Conservation (phyloP, 805 yeast genomes). For the Saturnispora mendoncae region DNA sequence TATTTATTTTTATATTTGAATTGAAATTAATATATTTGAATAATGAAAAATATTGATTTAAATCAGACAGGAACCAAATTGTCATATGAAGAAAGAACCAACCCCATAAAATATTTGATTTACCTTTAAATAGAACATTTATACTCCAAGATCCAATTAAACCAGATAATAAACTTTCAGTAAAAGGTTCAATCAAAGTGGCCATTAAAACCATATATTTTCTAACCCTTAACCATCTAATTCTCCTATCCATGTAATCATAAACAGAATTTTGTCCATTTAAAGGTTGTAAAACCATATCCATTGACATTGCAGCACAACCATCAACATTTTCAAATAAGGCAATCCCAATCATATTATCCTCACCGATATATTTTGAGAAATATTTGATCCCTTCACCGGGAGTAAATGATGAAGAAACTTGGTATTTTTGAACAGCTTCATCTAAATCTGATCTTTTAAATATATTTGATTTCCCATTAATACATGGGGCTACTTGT, state of each 20-base stretch:
- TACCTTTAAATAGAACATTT: conserved; percentile 35
- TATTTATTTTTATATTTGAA: not conserved
- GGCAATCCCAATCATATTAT: conserved; percentile 84
- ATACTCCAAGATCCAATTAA: conserved; percentile 54
- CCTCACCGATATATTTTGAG: conserved; percentile 81
- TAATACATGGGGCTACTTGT: conserved; percentile 79
- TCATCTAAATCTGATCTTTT: conserved; percentile 54
- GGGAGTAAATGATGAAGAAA: conserved; percentile 16
- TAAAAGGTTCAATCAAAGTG: conserved; percentile 77
- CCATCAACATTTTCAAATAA: conserved; percentile 64
- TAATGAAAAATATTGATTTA: conserved; percentile 43
- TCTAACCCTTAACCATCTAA: conserved; percentile 79
- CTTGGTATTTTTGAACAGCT: conserved; percentile 39
- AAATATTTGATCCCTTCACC: conserved; percentile 57
- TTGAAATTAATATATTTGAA: conserved; percentile 19
- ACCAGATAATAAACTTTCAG: conserved; percentile 68
- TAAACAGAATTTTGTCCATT: conserved; percentile 31
- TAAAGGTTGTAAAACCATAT: conserved; percentile 70
- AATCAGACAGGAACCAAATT: conserved; percentile 61
- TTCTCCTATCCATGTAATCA: conserved; percentile 60
- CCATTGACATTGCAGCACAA: conserved; percentile 71
- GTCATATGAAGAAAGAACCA: conserved; percentile 45
- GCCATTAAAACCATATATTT: conserved; percentile 84
- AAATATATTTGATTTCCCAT: conserved; percentile 80
- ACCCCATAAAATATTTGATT: conserved; percentile 11